A percentile compares a stretch with the other conserved stretches of the same genome.
Conservation (phyloP, 2,329 filamentous ascomycete species). For the Incumbomyces delicatus region DNA sequence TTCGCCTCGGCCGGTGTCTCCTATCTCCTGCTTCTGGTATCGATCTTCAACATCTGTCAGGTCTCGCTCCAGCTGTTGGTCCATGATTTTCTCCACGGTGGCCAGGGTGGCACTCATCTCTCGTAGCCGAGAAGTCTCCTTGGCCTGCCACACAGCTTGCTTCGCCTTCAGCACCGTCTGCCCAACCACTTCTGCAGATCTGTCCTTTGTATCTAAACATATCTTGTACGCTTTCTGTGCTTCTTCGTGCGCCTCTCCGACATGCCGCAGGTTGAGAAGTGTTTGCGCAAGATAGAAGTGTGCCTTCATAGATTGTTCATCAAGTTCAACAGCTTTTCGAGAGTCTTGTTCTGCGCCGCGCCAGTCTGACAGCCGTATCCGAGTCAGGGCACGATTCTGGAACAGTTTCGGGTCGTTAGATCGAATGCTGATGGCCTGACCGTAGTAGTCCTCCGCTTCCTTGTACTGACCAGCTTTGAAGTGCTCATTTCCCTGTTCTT, state of each 20-base stretch:
- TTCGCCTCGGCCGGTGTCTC: constrained; percentile 59
- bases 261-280: constrained; percentile 62
- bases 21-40: constrained; percentile 34
- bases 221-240: constrained; percentile 64
- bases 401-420: constrained; percentile 68
- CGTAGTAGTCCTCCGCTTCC: constrained; percentile 38
- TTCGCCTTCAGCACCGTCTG: constrained; percentile 68
- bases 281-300: constrained; percentile 77
- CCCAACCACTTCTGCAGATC: constrained; percentile 61
- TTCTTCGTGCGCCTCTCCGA: constrained; percentile 60
- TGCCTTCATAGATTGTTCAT: constrained; percentile 60
- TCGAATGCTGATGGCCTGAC: constrained; percentile 52
- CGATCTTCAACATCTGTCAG: constrained; percentile 27
- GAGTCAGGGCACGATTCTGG: constrained; percentile 79
- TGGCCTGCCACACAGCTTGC: constrained; percentile 73
- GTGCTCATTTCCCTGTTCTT: constrained; percentile 36
- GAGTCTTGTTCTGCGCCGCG: constrained; percentile 70
- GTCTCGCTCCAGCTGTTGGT: constrained; percentile 30
- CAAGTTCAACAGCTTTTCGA: constrained; percentile 59
- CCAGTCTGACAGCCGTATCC: constrained; percentile 65
- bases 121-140: constrained; percentile 45
- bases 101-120: constrained; percentile 35
- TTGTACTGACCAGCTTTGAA: constrained; percentile 36
- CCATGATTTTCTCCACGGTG: constrained; percentile 32
- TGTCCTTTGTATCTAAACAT: constrained; percentile 54